Base-by-base conservation (phyloP, 805 yeast genomes). In the Schwanniomyces sp. region DNA sequence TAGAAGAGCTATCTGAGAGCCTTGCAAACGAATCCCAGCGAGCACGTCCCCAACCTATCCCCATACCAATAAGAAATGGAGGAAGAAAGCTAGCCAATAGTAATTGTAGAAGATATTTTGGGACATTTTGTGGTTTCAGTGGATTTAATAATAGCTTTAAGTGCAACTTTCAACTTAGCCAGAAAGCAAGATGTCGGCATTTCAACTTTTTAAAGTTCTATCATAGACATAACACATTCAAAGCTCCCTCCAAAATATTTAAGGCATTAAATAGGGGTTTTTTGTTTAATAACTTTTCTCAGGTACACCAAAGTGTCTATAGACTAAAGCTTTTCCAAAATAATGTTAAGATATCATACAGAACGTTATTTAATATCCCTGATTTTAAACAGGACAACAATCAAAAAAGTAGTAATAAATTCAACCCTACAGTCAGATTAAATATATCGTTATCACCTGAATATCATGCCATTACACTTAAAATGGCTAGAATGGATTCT, bases 1-100 rank as follows among this genome's bases (percentile, higher is more conserved):
- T 80, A 24, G 76, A 77, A 52, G 83, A 80, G 49, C 64, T 80
- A 46, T 71, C 74, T 30, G 73, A 71, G 53, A 64, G 54, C 28
- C 49, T 67, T 32, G 53, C 59, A 26, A 52, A 59, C n/a, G 58
- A 58, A 28, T 58, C 62, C 34, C 62, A 61, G 17, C 52, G 53
- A 11, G 67, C 59, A 11, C 64, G 55, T 29, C 64, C 71, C 2
- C 40, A 37, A 37, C 69, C 68, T 3, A 61, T 66, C 7, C 71
- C 69, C 16, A 70, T 75, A 5, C 80, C 82, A 3, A 77, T 72
- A 4, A 44, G 50, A 28, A 45, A 42, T 39, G 25, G 34, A 2
- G 64, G 72, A 42, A 48, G 52, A 47, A 45, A 44, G 41, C 52
- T 46, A 44, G 43, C 40, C 9, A 43, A 26, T 34, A 47, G 37